Conservation (phyloP, 2,329 filamentous ascomycete species). For the Endoconidiophora polonica region DNA sequence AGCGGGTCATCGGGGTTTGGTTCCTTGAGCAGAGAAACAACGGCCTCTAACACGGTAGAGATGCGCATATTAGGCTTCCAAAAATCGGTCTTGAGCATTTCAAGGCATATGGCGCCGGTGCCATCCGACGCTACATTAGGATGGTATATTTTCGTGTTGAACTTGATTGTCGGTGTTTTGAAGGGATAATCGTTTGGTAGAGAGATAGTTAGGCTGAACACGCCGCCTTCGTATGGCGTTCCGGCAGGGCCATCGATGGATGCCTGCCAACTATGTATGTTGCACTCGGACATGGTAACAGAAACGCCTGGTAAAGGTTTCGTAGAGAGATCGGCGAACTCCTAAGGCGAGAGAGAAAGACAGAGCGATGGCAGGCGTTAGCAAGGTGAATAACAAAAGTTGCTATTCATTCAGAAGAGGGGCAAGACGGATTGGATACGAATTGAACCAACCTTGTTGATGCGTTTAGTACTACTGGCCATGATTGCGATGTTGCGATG, state of each 20-base stretch:
- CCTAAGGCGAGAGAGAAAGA: conserved; percentile 22
- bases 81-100: conserved; percentile 78
- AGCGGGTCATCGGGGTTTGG: conserved; percentile 83
- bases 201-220: conserved; percentile 75
- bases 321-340: conserved; percentile 34
- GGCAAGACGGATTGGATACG: background rate
- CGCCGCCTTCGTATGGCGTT: conserved; percentile 44
- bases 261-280: conserved; percentile 36
- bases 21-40: conserved; percentile 56
- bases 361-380: conserved; percentile 1
- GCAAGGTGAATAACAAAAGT: conserved; percentile 14
- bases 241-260: conserved; percentile 27
- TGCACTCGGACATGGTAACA: conserved; percentile 20
- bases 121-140: conserved; percentile 99
- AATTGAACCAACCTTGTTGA: conserved; percentile 23
- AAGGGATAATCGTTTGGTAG: conserved; percentile 99
- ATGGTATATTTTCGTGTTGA: conserved; percentile 98
- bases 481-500: conserved; percentile 12
- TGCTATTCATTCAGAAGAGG: background rate
- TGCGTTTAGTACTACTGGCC: conserved; percentile 25
- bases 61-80: conserved; percentile 85
- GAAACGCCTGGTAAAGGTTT: conserved; percentile 31
- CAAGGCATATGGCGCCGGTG: conserved; percentile 90
- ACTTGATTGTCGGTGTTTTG: conserved; percentile 99
- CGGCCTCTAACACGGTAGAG: conserved; percentile 56